Base-by-base conservation (phyloP, 768 basidiomycete genomes). In the Sarcomyxa edulis region DNA sequence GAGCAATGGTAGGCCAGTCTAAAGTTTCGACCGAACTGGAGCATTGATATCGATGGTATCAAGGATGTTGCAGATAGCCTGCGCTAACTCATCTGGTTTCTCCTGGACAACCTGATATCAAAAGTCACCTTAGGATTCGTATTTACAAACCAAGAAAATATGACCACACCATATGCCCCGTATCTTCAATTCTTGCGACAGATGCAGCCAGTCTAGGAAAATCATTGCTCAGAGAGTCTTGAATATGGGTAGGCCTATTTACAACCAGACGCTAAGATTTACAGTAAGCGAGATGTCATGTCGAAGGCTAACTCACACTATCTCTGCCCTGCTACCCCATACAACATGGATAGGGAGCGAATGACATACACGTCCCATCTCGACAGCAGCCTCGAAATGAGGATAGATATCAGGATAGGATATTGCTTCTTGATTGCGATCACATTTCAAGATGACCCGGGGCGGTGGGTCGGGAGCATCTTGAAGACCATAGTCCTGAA, bases 271-370 rank as follows among this genome's bases (percentile, higher is more conserved):
- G 6, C 15, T 25, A n/a, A 14, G 9, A 15, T 28, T 22, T 43
- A 14, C 23, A 3, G 21, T 36, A 19, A 25, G 18, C 4, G 7
- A 14, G 19, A 2, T 21, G 12, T 12, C 18, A 12, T 22, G 23
- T 22, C 24, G 16, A 19, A 27, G 3, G 6, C 14, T 21, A 21
- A 49, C 64, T 27, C 45, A 70, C 68, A 69, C 30, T 41, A 64
- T 63, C 41, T 75, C 72, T 39, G 70, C 58, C 6, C 64, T 59
- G 1, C 52, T 63, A 14, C 72, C 74, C 40, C 67, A 73, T 24
- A 74, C 63, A 19, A 74, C 40, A 43, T 76, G 73, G 2, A 66
- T 59, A 1, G 68, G 69, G 4, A 65, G 32, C 3, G 51, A 54
- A 32, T 53, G 48, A n/a, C 62, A 61, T 15, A 66, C 44, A n/a